Percentiles rank a stretch among this genome's conserved stretches.
These are phyloP conservation scores for Erythrophleum ivorense DNA, from an alignment of 331 rosid genomes.

Conservation along the genomic window DNA sequence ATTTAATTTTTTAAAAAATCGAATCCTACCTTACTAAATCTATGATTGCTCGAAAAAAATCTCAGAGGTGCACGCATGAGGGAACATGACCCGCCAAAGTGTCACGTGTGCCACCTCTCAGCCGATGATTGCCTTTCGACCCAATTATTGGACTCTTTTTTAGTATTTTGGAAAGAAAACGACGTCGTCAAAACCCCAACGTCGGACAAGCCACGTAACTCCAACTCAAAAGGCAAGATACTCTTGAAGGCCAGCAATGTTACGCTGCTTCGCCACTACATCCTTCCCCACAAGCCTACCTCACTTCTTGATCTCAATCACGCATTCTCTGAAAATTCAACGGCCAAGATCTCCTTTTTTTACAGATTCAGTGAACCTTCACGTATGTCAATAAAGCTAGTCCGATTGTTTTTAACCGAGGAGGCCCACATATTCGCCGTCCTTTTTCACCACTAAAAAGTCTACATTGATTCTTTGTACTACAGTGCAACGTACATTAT, in stretches of 20 bases:
- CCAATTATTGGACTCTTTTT: not conserved
- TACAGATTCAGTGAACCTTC: not conserved
- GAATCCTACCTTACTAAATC: not conserved
- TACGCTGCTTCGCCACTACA: not conserved
- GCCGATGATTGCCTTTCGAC: not conserved
- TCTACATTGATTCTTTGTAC: too few relatives aligned
- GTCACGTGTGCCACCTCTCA: slow-evolving; percentile 6
- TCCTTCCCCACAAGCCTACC: not conserved
- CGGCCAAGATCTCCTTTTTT: not conserved
- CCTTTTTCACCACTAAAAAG: not conserved
- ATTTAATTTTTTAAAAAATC: too few relatives aligned
- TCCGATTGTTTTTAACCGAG: not conserved
- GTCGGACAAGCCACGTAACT: not conserved
- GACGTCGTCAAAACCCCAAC: not conserved
- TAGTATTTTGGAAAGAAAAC: not conserved
- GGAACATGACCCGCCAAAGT: not conserved
- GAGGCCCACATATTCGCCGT: not conserved
- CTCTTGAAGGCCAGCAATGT: not conserved
- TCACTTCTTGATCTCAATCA: not conserved
- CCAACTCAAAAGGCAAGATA: not conserved
- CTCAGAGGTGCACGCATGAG: not conserved
- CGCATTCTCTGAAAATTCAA: not conserved
- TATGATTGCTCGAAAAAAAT: too few relatives aligned
- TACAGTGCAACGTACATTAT: too few relatives aligned
- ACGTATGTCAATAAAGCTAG: too few relatives aligned